Percentiles rank a stretch among this genome's conserved stretches.
These are phyloP conservation scores for Botryotinia globosa DNA, from an alignment of 2,329 filamentous ascomycete genomes.

Conservation along the genomic window DNA sequence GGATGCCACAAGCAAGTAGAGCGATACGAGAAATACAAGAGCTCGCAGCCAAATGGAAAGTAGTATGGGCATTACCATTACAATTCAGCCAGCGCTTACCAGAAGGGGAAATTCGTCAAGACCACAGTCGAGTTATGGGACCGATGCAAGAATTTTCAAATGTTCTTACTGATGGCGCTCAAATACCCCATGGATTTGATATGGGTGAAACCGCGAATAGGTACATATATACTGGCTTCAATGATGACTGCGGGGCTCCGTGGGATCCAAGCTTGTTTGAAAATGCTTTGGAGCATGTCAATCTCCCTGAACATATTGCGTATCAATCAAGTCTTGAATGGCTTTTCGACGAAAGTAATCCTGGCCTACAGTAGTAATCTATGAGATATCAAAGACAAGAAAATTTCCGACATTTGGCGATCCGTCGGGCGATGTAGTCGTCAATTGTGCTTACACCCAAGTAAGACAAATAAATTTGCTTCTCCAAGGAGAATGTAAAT, in stretches of 20 bases:
- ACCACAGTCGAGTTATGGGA: not conserved
- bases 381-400: too few species aligned
- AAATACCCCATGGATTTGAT: not conserved
- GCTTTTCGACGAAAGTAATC: not conserved
- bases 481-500: not conserved
- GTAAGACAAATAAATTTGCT: not conserved
- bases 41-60: constrained; percentile 2
- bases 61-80: constrained; percentile 1
- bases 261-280: constrained; percentile 6
- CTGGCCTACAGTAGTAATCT: not conserved
- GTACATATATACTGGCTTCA: not conserved
- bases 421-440: not conserved
- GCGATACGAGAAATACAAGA: constrained; percentile 4
- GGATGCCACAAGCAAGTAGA: constrained; percentile 3
- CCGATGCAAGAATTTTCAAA: too few species aligned
- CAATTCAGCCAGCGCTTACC: not conserved
- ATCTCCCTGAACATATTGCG: not conserved
- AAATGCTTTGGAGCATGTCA: constrained; percentile 9
- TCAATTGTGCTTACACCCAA: not conserved
- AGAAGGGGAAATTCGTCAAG: not conserved
- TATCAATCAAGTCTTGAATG: constrained; percentile 12
- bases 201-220: not conserved
- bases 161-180: not conserved
- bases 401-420: not conserved
- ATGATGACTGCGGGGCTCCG: not conserved